A percentile compares a stretch with the other conserved stretches of the same genome.
These are phyloP conservation scores for Eimeria mitis DNA, from an alignment of 169 alveolate species.

Conservation along the genomic window DNA sequence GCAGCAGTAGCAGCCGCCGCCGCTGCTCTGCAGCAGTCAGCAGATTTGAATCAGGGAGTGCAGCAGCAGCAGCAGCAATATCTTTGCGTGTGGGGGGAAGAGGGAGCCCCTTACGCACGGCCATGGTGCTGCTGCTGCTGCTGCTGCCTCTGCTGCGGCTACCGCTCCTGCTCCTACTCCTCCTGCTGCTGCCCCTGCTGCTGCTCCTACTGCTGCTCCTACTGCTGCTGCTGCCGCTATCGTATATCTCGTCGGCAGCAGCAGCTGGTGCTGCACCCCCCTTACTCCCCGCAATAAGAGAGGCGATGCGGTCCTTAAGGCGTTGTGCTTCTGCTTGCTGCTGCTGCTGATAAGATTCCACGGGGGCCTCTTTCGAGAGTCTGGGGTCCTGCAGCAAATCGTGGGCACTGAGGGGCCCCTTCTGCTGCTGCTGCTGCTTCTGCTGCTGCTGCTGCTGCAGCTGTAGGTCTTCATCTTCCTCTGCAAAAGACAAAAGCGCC, in stretches of 20 bases:
- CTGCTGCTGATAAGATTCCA: neutral
- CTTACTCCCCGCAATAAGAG: neutral
- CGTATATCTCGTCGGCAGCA: neutral
- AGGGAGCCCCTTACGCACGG: neutral
- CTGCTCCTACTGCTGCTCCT: conserved; percentile 23
- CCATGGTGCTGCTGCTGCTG: neutral
- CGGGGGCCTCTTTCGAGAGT: conserved; percentile 10
- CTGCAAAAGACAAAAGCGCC: conserved; percentile 60
- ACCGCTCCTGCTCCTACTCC: conserved; percentile 14
- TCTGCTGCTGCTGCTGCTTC: conserved; percentile 1
- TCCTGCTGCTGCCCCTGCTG: neutral
- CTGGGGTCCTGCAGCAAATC: conserved; percentile 66
- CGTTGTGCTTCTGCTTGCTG: conserved; percentile 6
- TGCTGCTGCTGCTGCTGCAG: neutral
- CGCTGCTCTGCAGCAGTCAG: conserved; percentile 60
- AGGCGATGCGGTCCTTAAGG: conserved; percentile 49
- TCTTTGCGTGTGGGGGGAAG: conserved; percentile 22
- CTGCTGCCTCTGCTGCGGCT: conserved; percentile 11
- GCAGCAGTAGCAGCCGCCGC: conserved; percentile 52
- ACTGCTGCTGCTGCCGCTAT: conserved; percentile 34
- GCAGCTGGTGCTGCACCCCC: neutral
- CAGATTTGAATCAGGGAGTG: conserved; percentile 35
- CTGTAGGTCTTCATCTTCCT: conserved; percentile 40
- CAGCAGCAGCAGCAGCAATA: conserved; percentile 63
- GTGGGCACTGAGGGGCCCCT: conserved; percentile 63